phyloP scores from a whole-genome alignment of 768 basidiomycete species.

The Phlebiopsis flavidoalba region DNA sequence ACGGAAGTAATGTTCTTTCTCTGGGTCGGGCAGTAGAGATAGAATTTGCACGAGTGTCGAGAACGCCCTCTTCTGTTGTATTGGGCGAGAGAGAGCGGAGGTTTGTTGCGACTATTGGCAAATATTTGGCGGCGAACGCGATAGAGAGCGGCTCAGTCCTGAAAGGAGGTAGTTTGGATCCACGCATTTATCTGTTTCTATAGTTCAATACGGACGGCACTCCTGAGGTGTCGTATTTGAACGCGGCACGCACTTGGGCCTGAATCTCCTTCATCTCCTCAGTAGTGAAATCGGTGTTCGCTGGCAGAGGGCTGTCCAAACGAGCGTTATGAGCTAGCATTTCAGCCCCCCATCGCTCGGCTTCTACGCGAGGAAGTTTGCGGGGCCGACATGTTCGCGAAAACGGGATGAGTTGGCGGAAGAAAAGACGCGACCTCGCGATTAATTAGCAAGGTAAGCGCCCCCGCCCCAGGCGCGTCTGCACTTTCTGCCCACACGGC shows the following conservation, averaged over 20 bases:
- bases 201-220: not conserved
- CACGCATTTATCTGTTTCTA: not conserved
- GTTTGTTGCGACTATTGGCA: not conserved
- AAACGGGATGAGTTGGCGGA: too few relatives aligned
- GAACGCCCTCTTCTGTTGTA: not conserved
- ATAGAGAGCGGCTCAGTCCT: not conserved
- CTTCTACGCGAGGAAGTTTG: not conserved
- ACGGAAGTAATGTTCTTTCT: not conserved
- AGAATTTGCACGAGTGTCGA: not conserved
- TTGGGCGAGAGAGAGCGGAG: not conserved
- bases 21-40: not conserved
- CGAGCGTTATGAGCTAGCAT: not conserved
- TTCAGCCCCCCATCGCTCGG: not conserved
- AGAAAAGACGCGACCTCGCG: too few relatives aligned
- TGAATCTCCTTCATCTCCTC: not conserved
- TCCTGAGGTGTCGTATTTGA: not conserved
- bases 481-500: too few relatives aligned
- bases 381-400: too few relatives aligned
- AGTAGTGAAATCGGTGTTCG: not conserved
- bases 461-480: too few relatives aligned
- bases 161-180: not conserved
- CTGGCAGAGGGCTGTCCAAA: not conserved
- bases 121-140: not conserved
- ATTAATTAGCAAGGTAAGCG: too few relatives aligned
- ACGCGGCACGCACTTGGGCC: not conserved